Conservation (phyloP, 2,329 filamentous ascomycete species). For the Arachnomyces sp. region DNA sequence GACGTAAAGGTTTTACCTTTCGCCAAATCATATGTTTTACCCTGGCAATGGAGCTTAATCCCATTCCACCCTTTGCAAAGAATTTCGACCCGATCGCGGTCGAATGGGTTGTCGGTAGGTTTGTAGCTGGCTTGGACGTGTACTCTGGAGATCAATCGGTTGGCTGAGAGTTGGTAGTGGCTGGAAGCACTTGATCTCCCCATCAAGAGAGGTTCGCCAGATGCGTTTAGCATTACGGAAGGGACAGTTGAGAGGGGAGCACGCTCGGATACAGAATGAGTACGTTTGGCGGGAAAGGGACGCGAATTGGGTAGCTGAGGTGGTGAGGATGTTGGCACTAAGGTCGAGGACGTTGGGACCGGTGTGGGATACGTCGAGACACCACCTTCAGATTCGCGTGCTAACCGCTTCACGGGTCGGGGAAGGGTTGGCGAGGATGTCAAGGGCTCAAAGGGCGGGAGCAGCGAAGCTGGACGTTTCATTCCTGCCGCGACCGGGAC, state of each 20-base stretch:
- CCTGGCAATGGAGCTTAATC: constrained; percentile 83
- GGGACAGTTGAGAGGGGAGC: constrained; percentile 75
- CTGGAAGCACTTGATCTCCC: constrained; percentile 91
- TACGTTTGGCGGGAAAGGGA: constrained; percentile 49
- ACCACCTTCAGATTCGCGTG: constrained; percentile 35
- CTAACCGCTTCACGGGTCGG: constrained; percentile 39
- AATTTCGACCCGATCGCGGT: constrained; percentile 74
- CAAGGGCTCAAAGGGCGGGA: constrained; percentile 43
- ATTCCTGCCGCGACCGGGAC: constrained; percentile 27
- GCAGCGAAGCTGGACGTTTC: constrained; percentile 40
- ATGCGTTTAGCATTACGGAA: constrained; percentile 69
- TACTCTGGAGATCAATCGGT: constrained; percentile 84
- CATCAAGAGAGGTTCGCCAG: constrained; percentile 76
- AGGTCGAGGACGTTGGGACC: constrained; percentile 85
- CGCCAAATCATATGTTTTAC: constrained; percentile 71
- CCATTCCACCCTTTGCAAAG: constrained; percentile 95
- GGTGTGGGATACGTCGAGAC: constrained; percentile 76
- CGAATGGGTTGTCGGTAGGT: constrained; percentile 56
- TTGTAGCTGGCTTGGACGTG: constrained; percentile 85
- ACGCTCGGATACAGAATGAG: constrained; percentile 65
- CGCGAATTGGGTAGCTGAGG: constrained; percentile 45
- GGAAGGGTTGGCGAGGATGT: constrained; percentile 42
- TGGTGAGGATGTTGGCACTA: constrained; percentile 80
- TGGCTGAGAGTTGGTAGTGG: constrained; percentile 88
- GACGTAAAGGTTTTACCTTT: constrained; percentile 88